These are phyloP conservation scores for Exophiala calicioides DNA, from an alignment of 2,329 filamentous ascomycete species.

Conservation along the genomic window DNA sequence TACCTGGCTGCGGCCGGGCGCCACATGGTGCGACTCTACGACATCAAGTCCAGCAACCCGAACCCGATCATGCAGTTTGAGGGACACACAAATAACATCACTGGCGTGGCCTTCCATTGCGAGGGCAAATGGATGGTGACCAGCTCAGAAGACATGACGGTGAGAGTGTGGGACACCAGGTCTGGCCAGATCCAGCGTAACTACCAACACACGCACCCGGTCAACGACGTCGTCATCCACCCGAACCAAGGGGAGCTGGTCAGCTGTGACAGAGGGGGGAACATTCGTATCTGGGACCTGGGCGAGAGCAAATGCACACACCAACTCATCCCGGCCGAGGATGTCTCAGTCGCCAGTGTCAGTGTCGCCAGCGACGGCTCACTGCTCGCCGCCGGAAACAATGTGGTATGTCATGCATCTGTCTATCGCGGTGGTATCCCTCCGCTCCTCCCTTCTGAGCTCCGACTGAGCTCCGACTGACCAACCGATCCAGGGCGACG, in stretches of 20 bases:
- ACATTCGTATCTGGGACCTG: constrained; percentile 92
- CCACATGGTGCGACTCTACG: constrained; percentile 94
- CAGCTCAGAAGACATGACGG: constrained; percentile 91
- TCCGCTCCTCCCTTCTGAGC: background rate
- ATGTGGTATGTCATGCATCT: constrained; percentile 75
- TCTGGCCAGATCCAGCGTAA: constrained; percentile 85
- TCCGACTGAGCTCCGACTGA: constrained; percentile 1
- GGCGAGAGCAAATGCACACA: constrained; percentile 97
- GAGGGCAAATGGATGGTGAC: constrained; percentile 99
- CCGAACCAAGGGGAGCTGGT: constrained; percentile 98
- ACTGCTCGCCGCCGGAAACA: constrained; percentile 90
- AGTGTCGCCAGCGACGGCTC: constrained; percentile 94
- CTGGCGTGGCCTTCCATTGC: constrained; percentile 95
- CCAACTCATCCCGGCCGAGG: constrained; percentile 93
- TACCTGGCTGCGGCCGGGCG: constrained; percentile 80
- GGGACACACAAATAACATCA: constrained; percentile 93
- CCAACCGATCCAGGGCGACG: constrained; percentile 69
- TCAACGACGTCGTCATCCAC: constrained; percentile 99
- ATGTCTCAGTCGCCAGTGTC: constrained; percentile 89
- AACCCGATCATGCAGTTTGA: constrained; percentile 92
- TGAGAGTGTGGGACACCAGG: constrained; percentile 95
- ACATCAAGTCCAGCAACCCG: constrained; percentile 97
- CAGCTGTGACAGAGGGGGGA: constrained; percentile 89
- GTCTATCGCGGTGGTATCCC: too few species aligned
- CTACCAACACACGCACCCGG: constrained; percentile 84